A percentile compares a stretch with the other conserved stretches of the same genome.
Conservation (phyloP, 495 filamentous ascomycete species). For the Clavariopsis aquatica region DNA sequence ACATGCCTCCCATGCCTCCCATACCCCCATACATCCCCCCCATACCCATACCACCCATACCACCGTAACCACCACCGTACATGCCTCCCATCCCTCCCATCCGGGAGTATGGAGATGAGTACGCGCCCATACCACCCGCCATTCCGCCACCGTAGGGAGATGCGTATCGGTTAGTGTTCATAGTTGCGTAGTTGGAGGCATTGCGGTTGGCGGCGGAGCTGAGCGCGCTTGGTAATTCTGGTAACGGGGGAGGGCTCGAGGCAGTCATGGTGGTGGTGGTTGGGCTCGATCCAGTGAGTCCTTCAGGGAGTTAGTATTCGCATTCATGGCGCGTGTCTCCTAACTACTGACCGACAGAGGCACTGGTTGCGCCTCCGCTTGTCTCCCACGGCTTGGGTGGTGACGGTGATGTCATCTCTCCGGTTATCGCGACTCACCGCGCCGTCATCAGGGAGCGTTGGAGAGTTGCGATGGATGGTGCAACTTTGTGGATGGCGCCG, state of each 20-base stretch:
- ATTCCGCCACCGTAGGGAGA: slow-evolving; percentile 46
- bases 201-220: slow-evolving; percentile 78
- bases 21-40: slow-evolving; percentile 48
- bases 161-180: slow-evolving; percentile 67
- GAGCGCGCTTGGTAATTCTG: slow-evolving; percentile 73
- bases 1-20: too few species aligned
- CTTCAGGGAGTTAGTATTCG: slow-evolving; percentile 15
- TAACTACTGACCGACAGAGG: slow-evolving; percentile 47
- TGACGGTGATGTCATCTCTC: slow-evolving; percentile 71
- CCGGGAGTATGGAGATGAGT: slow-evolving; percentile 67
- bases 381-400: slow-evolving; percentile 97
- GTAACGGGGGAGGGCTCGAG: slow-evolving; percentile 68
- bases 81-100: slow-evolving; percentile 50
- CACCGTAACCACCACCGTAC: slow-evolving; percentile 40
- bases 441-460: slow-evolving; percentile 29
- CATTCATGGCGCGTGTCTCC: not conserved
- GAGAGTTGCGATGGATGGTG: not conserved
- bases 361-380: slow-evolving; percentile 57
- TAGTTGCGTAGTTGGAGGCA: slow-evolving; percentile 74
- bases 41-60: slow-evolving; percentile 40
- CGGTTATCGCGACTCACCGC: slow-evolving; percentile 30
- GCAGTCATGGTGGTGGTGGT: slow-evolving; percentile 50
- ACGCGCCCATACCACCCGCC: slow-evolving; percentile 53
- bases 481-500: not conserved
- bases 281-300: slow-evolving; percentile 43